phyloP scores from a whole-genome alignment of 495 filamentous ascomycete genomes.

The Physcia stellaris region DNA sequence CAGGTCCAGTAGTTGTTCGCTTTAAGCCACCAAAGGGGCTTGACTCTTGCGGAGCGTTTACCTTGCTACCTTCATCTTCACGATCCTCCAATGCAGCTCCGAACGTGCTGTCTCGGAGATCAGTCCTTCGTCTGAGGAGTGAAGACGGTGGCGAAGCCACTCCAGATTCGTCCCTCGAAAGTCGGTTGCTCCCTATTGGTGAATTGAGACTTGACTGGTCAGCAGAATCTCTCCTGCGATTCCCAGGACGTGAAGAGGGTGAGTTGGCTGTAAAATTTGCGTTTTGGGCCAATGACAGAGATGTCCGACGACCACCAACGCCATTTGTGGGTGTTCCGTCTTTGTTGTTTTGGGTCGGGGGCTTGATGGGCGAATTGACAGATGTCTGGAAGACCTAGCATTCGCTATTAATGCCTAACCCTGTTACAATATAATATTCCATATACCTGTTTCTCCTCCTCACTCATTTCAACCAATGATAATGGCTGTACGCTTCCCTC shows the following conservation, averaged over 20 bases:
- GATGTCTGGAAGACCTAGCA: slow-evolving; percentile 60
- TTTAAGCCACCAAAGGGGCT: slow-evolving; percentile 50
- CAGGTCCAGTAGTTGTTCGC: slow-evolving; percentile 55
- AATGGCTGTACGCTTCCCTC: slow-evolving; percentile 60
- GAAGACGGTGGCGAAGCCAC: slow-evolving; percentile 48
- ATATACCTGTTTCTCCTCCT: slow-evolving; percentile 71
- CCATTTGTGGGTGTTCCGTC: slow-evolving; percentile 54
- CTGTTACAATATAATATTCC: slow-evolving; percentile 3
- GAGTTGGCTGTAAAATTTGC: slow-evolving; percentile 31
- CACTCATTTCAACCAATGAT: slow-evolving; percentile 59
- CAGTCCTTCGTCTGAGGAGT: slow-evolving; percentile 62
- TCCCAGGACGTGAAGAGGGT: slow-evolving; percentile 55
- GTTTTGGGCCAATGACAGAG: slow-evolving; percentile 48
- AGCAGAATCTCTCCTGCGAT: slow-evolving; percentile 70
- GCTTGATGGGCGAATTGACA: slow-evolving; percentile 88
- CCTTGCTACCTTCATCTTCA: slow-evolving; percentile 25
- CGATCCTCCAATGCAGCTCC: slow-evolving; percentile 30
- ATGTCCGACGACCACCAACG: slow-evolving; percentile 56
- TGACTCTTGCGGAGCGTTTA: slow-evolving; percentile 27
- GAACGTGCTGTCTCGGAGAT: slow-evolving; percentile 36
- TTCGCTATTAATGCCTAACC: slow-evolving; percentile 15
- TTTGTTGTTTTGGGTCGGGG: slow-evolving; percentile 52
- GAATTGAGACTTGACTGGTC: slow-evolving; percentile 55
- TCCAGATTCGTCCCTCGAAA: slow-evolving; percentile 44
- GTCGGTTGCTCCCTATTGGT: slow-evolving; percentile 33